Evolutionary conservation across 805 yeast genomes (phyloP).

Genomic region (Pichia cephalocereana): DNA sequence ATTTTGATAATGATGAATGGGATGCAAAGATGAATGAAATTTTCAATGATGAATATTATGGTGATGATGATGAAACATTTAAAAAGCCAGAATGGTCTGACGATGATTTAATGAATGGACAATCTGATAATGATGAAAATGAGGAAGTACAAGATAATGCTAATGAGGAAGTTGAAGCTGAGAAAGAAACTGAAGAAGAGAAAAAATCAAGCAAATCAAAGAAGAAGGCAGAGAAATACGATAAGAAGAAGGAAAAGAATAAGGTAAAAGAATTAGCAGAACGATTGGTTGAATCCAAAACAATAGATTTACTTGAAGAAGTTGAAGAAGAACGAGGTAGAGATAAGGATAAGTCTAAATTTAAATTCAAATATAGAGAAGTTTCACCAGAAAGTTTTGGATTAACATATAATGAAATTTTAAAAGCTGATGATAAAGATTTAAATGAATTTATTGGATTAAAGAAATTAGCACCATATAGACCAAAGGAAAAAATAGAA

Average conservation of each 20-base stretch:
- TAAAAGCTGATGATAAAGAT: slow-evolving; percentile 80
- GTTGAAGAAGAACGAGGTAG: slow-evolving; percentile 61
- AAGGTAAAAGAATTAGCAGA: slow-evolving; percentile 61
- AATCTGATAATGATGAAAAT: slow-evolving; percentile 23
- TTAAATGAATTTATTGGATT: slow-evolving; percentile 79
- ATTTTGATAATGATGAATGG: slow-evolving; percentile 88
- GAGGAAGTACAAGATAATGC: slow-evolving; percentile 34
- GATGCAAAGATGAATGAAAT: slow-evolving; percentile 76
- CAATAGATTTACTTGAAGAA: slow-evolving; percentile 56
- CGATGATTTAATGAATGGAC: slow-evolving; percentile 34
- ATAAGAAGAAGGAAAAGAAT: slow-evolving; percentile 53
- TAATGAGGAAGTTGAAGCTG: slow-evolving; percentile 28
- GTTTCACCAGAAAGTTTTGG: slow-evolving; percentile 95
- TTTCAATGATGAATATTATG: slow-evolving; percentile 77
- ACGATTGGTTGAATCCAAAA: slow-evolving; percentile 66
- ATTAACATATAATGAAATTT: slow-evolving; percentile 72
- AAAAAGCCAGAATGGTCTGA: slow-evolving; percentile 54
- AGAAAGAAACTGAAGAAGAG: slow-evolving; percentile 26
- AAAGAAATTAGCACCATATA: slow-evolving; percentile 89
- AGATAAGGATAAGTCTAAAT: slow-evolving; percentile 32
- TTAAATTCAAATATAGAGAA: slow-evolving; percentile 77
- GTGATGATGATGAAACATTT: slow-evolving; percentile 36
- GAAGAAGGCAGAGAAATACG: slow-evolving; percentile 42
- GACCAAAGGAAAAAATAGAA: slow-evolving; percentile 58
- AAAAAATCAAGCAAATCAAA: slow-evolving; percentile 43